Evolutionary conservation across 352 stramenopile species (phyloP), one percentile per base, ranked within the genome.

Genomic region (Salisapilia sapeloensis): DNA sequence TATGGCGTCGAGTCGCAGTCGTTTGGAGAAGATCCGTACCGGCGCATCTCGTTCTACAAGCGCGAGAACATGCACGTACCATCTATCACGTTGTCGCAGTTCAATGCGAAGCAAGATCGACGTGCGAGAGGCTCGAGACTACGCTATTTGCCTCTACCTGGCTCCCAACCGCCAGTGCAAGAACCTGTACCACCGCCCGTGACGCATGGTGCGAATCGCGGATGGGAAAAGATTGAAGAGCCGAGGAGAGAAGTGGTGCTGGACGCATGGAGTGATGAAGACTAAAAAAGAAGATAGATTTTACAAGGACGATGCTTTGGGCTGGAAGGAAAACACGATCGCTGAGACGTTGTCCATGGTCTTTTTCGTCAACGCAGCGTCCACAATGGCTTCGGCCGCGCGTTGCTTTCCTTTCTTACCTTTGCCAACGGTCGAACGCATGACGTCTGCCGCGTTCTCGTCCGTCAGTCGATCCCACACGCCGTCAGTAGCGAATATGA

Each of bases 341-440:
- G 60, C 63, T 13, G 71, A 84, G 45, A 87, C 77, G 45, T 87
- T 87, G 51, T 87, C 71, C 57, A 77, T 81, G 39, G 57, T 80
- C 40, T 61, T 55, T 42, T 79, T 77, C 17, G 53, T 33, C 19
- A 87, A 40, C 13, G 71, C 71, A 16, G 56, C 43, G 38, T 87
- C 65, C 14, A 87, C 58, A 4, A 87, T 53, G 25, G 64, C 64
- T 17, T 62, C 59, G 1, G 71, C 71, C 5, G 71, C 60, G 25
- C 58, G 64, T 27, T 61, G 52, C 20, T n/a, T 28, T 44, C 21
- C 40, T 46, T 12, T 56, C 33, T 54, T 42, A 14, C 51, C 70
- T 38, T 80, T 53, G 16, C 44, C 36, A n/a, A 81, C 53, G 34
- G 75, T 75, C 9, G 44, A 42, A 13, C 59, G 60, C 13, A 71